These are phyloP conservation scores for Beauveria australis DNA, from an alignment of 2,329 filamentous ascomycete species.

Conservation along the genomic window DNA sequence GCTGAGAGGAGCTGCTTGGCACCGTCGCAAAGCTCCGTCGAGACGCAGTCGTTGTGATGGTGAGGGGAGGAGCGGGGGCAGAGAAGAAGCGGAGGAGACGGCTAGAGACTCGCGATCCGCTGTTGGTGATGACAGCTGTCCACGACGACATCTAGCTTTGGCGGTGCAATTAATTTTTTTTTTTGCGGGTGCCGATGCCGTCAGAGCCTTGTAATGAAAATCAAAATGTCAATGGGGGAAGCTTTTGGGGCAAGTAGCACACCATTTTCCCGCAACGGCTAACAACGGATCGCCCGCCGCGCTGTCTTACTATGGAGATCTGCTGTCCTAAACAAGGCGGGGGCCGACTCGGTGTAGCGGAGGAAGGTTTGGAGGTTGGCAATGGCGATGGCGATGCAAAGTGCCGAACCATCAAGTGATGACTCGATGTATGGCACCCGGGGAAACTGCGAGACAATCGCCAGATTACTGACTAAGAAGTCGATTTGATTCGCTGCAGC, in stretches of 20 bases:
- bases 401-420: no score
- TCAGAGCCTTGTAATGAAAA: not conserved
- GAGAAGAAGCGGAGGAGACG: not conserved
- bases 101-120: conserved; percentile 2
- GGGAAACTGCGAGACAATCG: no score
- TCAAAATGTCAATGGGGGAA: not conserved
- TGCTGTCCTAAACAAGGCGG: not conserved
- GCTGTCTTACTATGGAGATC: not conserved
- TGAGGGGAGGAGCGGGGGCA: not conserved
- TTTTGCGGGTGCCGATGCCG: not conserved
- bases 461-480: no score
- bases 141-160: not conserved
- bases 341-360: not conserved
- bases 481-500: no score
- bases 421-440: no score
- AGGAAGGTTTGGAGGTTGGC: not conserved
- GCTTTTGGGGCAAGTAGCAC: no score
- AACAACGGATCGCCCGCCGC: not conserved
- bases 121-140: not conserved
- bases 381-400: no score
- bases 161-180: not conserved
- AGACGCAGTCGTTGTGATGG: not conserved
- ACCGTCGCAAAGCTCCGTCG: not conserved
- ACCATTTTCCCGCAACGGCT: not conserved
- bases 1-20: no score